Conservation (phyloP, 441 rosid species). For the Iberis amara region DNA sequence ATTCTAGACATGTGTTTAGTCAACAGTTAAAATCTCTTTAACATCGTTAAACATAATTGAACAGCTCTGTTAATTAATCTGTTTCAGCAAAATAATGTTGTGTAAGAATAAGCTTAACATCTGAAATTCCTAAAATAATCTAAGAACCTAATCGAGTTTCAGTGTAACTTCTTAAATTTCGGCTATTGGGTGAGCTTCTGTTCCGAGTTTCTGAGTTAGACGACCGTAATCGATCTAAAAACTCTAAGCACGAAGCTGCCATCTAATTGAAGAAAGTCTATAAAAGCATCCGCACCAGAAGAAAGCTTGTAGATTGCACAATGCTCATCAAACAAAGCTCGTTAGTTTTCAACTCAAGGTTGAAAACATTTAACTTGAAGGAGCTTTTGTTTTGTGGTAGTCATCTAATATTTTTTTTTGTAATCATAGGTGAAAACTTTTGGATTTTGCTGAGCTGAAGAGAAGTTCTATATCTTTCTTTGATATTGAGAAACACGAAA, state of each 20-base stretch:
- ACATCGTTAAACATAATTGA: too few relatives aligned
- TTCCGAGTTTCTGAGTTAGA: too few relatives aligned
- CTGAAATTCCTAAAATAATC: too few relatives aligned
- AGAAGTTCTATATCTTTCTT: conserved; percentile 88
- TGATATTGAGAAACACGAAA: conserved; percentile 82
- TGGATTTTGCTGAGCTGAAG: conserved; percentile 89
- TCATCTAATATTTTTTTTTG: conserved; percentile 22
- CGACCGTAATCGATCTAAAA: too few relatives aligned
- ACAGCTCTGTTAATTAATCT: too few relatives aligned
- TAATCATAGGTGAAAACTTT: conserved; percentile 74
- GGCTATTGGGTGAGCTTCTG: too few relatives aligned
- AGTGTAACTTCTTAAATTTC: too few relatives aligned
- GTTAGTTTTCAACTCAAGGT: conserved; percentile 49
- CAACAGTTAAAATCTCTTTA: too few relatives aligned
- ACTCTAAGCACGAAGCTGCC: conserved; percentile 67
- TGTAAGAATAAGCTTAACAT: too few relatives aligned
- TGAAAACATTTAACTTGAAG: background rate
- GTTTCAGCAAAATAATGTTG: too few relatives aligned
- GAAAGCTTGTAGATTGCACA: conserved; percentile 93
- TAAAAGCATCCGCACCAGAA: conserved; percentile 80
- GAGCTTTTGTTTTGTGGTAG: background rate
- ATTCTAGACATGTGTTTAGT: too few relatives aligned
- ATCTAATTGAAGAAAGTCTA: conserved; percentile 79
- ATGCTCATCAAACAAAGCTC: conserved; percentile 90
- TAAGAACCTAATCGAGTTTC: too few relatives aligned